phyloP scores from a whole-genome alignment of 352 stramenopile species.

The Plasmopara halstedii region DNA sequence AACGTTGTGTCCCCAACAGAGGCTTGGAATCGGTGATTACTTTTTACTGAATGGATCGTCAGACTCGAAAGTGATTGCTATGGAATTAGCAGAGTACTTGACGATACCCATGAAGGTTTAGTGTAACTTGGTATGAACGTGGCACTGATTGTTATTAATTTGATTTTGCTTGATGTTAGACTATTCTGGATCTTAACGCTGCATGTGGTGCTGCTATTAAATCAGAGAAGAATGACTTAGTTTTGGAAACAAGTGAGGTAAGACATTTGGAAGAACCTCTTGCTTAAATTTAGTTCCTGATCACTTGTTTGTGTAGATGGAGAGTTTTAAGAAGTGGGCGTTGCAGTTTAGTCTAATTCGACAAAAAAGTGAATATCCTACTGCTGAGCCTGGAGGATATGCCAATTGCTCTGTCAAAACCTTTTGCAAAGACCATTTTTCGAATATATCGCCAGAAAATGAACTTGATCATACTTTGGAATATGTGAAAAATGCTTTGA shows the following conservation, averaged over 20 bases:
- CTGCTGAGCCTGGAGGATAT: slow-evolving; percentile 29
- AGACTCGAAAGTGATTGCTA: slow-evolving; percentile 55
- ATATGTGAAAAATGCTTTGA: slow-evolving; percentile 51
- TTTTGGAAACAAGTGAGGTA: slow-evolving; percentile 35
- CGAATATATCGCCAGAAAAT: slow-evolving; percentile 67
- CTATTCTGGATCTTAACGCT: slow-evolving; percentile 26
- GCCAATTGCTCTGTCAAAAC: slow-evolving; percentile 56
- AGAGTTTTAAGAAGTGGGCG: slow-evolving; percentile 72
- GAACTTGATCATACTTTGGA: slow-evolving; percentile 74
- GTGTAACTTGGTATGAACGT: not conserved
- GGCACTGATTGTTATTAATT: not conserved
- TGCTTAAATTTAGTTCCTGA: too few species aligned
- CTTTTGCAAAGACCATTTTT: slow-evolving; percentile 72
- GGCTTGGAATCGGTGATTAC: slow-evolving; percentile 64
- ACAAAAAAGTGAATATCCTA: slow-evolving; percentile 31
- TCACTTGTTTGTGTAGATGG: slow-evolving; percentile 41
- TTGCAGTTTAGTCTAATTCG: slow-evolving; percentile 50
- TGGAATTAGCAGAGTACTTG: slow-evolving; percentile 60
- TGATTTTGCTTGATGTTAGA: slow-evolving; percentile 3
- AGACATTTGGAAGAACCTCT: too few species aligned
- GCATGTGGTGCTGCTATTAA: slow-evolving; percentile 29
- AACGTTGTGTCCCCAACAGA: slow-evolving; percentile 43
- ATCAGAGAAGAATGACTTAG: slow-evolving; percentile 30
- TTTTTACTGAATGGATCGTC: slow-evolving; percentile 35
- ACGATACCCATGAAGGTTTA: slow-evolving; percentile 40